A percentile compares a stretch with the other conserved stretches of the same genome.
Conservation (phyloP, 2,329 filamentous ascomycete species). For the Diaporthe eres region DNA sequence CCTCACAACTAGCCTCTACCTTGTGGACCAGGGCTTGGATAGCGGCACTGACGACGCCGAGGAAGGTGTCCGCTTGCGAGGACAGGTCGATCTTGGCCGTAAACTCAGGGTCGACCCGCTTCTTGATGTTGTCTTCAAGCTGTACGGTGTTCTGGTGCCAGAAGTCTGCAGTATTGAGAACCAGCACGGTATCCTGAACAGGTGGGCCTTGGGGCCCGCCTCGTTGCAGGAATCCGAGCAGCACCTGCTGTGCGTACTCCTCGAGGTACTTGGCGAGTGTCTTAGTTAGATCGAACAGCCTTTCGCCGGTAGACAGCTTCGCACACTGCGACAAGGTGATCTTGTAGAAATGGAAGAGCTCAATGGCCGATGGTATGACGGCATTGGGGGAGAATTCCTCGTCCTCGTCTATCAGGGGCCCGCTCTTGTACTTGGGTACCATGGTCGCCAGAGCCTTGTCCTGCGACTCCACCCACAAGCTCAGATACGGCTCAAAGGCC, state of each 20-base stretch:
- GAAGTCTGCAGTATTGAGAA: constrained; percentile 97
- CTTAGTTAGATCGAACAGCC: constrained; percentile 85
- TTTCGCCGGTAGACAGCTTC: constrained; percentile 92
- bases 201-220: constrained; percentile 67
- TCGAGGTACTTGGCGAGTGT: constrained; percentile 95
- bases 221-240: constrained; percentile 77
- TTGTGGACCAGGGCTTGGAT: constrained; percentile 87
- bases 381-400: constrained; percentile 94
- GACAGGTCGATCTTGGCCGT: constrained; percentile 86
- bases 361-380: constrained; percentile 93
- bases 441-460: constrained; percentile 87
- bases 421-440: constrained; percentile 88
- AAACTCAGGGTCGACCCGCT: constrained; percentile 86
- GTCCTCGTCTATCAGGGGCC: constrained; percentile 83
- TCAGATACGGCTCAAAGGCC: constrained; percentile 97
- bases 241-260: constrained; percentile 93
- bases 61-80: constrained; percentile 93
- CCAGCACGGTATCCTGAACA: constrained; percentile 84
- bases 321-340: constrained; percentile 93
- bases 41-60: constrained; percentile 92
- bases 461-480: constrained; percentile 96
- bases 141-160: constrained; percentile 95
- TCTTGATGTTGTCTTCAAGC: constrained; percentile 94
- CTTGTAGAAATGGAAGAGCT: constrained; percentile 97
- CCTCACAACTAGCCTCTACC: constrained; percentile 86